phyloP scores from a whole-genome alignment of 768 basidiomycete genomes.

The Candolleomyces eurysporus region DNA sequence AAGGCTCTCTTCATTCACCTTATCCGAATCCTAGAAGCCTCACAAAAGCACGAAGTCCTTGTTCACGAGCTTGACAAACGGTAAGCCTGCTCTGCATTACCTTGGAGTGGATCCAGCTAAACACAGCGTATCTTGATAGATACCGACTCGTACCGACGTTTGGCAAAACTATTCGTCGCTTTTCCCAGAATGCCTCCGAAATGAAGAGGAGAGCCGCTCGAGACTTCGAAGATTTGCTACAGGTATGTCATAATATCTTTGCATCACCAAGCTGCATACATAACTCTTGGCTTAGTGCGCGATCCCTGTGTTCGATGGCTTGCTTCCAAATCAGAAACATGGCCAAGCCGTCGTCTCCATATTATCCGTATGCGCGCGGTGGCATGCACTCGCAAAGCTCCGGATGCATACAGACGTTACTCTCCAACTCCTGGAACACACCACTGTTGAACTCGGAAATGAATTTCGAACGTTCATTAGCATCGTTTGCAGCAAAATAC shows the following conservation, averaged over 20 bases:
- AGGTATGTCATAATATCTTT: constrained; percentile 19
- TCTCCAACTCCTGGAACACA: constrained; percentile 19
- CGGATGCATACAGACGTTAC: constrained; percentile 28
- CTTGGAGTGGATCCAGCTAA: background rate
- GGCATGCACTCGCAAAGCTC: constrained; percentile 35
- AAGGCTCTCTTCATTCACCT: constrained; percentile 33
- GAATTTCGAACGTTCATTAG: constrained; percentile 29
- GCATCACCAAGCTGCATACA: too few species aligned
- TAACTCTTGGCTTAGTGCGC: too few species aligned
- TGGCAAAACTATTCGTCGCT: constrained; percentile 27
- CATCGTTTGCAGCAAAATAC: constrained; percentile 21
- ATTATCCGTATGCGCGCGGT: constrained; percentile 23
- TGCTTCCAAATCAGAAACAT: constrained; percentile 22
- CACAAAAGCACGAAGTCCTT: constrained; percentile 11
- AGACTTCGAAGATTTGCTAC: constrained; percentile 38
- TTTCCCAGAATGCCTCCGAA: constrained; percentile 26
- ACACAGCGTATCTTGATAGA: background rate
- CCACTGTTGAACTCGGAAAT: constrained; percentile 26
- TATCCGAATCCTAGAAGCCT: constrained; percentile 28
- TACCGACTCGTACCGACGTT: constrained; percentile 25
- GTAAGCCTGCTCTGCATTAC: background rate
- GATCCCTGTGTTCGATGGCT: constrained; percentile 35
- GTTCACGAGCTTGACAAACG: constrained; percentile 12
- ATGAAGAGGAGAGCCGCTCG: constrained; percentile 30
- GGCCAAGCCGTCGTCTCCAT: constrained; percentile 7